Conservation (phyloP, 1,284 basidiomycete genomes). For the Thelephora terrestris region DNA sequence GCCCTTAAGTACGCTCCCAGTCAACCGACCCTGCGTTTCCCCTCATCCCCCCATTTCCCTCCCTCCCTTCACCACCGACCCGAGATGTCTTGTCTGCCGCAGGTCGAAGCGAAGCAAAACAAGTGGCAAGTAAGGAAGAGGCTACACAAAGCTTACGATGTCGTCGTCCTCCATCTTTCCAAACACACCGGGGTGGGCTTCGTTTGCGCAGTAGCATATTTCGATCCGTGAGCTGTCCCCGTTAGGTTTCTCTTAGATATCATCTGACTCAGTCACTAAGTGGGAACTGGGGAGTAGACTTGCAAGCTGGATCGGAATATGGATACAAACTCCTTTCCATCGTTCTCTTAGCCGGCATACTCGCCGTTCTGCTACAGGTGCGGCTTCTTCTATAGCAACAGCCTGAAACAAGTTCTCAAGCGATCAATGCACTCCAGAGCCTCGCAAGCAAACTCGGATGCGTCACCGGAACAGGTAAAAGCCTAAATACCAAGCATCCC, state of each 20-base stretch:
- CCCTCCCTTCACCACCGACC: background rate
- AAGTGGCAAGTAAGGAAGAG: conserved; percentile 1
- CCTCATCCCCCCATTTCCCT: conserved; percentile 4
- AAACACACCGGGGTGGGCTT: conserved; percentile 40
- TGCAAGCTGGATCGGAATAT: conserved; percentile 64
- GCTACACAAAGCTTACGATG: background rate
- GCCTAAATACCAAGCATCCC: background rate
- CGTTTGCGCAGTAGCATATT: conserved; percentile 44
- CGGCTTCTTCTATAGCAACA: conserved; percentile 7
- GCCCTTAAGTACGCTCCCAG: conserved; percentile 1
- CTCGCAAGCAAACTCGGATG: conserved; percentile 56
- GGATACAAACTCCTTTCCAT: conserved; percentile 86
- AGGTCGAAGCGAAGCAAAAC: background rate
- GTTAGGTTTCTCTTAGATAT: background rate
- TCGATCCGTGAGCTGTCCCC: conserved; percentile 36
- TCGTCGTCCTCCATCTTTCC: conserved; percentile 27
- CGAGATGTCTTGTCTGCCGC: conserved; percentile 5
- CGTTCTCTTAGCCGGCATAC: conserved; percentile 75
- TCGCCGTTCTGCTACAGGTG: conserved; percentile 73
- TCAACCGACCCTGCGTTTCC: conserved; percentile 6
- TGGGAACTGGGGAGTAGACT: conserved; percentile 70
- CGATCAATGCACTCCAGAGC: conserved; percentile 27
- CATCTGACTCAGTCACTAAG: conserved; percentile 21
- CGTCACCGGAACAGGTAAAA: conserved; percentile 57
- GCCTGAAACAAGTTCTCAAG: background rate